phyloP scores from a whole-genome alignment of 441 rosid genomes.

The Erodium moschatum region DNA sequence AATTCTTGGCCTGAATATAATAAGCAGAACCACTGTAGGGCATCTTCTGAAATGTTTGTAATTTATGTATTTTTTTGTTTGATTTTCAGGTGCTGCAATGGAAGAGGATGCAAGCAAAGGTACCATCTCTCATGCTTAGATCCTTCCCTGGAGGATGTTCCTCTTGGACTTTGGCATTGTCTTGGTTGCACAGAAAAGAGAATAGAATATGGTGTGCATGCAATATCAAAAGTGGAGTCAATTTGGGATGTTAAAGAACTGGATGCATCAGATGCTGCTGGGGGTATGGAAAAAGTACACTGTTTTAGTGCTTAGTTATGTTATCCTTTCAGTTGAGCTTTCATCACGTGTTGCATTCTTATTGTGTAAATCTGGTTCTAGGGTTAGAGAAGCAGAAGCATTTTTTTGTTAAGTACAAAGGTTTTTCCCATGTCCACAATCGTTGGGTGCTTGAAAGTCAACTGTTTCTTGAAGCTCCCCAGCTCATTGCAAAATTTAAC shows the following conservation, averaged over 20 bases:
- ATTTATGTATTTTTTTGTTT: not conserved
- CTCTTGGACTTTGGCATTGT: slow-evolving; percentile 45
- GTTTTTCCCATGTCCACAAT: slow-evolving; percentile 49
- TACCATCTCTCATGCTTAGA: slow-evolving; percentile 48
- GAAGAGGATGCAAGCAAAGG: slow-evolving; percentile 41
- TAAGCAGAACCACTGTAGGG: not conserved
- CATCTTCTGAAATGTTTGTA: not conserved
- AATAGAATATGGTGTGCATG: slow-evolving; percentile 31
- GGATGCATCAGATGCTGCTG: slow-evolving; percentile 22
- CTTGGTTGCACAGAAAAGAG: slow-evolving; percentile 34
- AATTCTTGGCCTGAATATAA: not conserved
- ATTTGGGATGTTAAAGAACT: slow-evolving; percentile 38
- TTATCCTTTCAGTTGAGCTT: not conserved
- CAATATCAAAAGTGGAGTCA: slow-evolving; percentile 43
- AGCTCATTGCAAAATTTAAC: slow-evolving; percentile 37
- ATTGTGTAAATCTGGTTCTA: slow-evolving; percentile 20
- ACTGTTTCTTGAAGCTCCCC: slow-evolving; percentile 38
- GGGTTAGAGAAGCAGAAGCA: slow-evolving; percentile 30
- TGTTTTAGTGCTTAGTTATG: slow-evolving; percentile 13
- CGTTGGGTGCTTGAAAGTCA: slow-evolving; percentile 38
- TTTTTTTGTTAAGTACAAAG: slow-evolving; percentile 40
- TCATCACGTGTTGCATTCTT: not conserved
- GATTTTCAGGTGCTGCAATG: slow-evolving; percentile 45
- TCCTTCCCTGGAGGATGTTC: slow-evolving; percentile 33
- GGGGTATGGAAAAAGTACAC: slow-evolving; percentile 28